Percentiles rank a stretch among this genome's conserved stretches.
These are phyloP conservation scores for Irpex sp. DNA, from an alignment of 1,284 basidiomycete genomes.

Conservation along the genomic window DNA sequence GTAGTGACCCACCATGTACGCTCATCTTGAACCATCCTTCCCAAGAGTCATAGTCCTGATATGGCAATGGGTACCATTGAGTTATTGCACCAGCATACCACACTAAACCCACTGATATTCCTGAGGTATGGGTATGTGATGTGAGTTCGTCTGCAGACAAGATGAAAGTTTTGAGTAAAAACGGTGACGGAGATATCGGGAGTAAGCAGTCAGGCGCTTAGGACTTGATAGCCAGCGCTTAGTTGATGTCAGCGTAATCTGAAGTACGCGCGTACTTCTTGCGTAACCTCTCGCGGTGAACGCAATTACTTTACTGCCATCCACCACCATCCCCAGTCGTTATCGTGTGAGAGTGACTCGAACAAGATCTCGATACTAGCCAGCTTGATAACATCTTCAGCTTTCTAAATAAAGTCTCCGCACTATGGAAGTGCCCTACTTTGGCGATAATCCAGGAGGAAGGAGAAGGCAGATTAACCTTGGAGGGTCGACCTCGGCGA, in stretches of 20 bases:
- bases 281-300: background rate
- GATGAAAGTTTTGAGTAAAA: too few relatives aligned
- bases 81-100: too few relatives aligned
- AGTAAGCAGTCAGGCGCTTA: background rate
- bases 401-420: background rate
- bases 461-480: conserved; percentile 71
- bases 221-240: background rate
- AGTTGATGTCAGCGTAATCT: background rate
- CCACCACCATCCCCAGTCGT: background rate
- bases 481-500: conserved; percentile 54
- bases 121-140: too few relatives aligned
- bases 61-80: too few relatives aligned
- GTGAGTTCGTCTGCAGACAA: too few relatives aligned
- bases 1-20: too few relatives aligned
- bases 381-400: background rate
- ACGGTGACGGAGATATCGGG: too few relatives aligned
- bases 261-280: background rate
- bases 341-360: background rate
- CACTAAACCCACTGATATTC: too few relatives aligned
- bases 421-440: conserved; percentile 31
- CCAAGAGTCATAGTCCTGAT: too few relatives aligned
- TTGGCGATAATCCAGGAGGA: conserved; percentile 39
- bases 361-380: background rate
- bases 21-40: too few relatives aligned
- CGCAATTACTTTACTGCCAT: background rate